Base-by-base conservation (phyloP, 2,329 filamentous ascomycete species). In the Colletotrichum agaves region DNA sequence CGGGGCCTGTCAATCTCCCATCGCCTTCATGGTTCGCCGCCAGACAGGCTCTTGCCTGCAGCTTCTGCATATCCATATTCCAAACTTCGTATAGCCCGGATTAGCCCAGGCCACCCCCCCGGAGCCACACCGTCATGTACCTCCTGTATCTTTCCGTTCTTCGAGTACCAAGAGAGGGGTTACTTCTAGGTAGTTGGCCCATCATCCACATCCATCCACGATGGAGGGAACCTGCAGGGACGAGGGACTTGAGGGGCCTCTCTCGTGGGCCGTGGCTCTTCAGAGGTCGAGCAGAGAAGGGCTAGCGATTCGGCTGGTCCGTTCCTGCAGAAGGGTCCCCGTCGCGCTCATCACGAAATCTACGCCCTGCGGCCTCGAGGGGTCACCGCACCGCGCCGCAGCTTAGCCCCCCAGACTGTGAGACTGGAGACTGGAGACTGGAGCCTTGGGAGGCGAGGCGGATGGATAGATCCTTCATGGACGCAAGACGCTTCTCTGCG, bases 11-110 rank as follows among this genome's bases (percentile, higher is more conserved):
- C 64, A 67, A 67, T 67, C 64, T 67, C 64, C 64, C 53, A 59
- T 64, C 64, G 46, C 61, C 23, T 31, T 64, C 46, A 59, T 67
- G 64, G 64, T 64, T 67, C 61, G 64, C 61, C 63, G 61, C 64
- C 33, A 64, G 47, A 56, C 64, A 67, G 61, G 64, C 61, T 46
- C 47, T 59, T 60, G 64, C 64, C 61, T 67, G 64, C 61, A 27
- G 35, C 31, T 35, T 52, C 23, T 67, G 64, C 64, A 67, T 67
- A 67, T 67, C 64, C 64, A 67, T 67, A 67, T 60, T 64, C 64
- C 64, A 67, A 67, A 67, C 64, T 67, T 67, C 64, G 64, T 67
- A 67, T 67, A 67, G 53, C 64, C 64, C 58, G 53, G 60, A 67
- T 64, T 67, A 67, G 61, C 61, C 61, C 64, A 58, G 47, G 56